Conservation (phyloP, 1,284 basidiomycete species). For the Inonotus obliquus region DNA sequence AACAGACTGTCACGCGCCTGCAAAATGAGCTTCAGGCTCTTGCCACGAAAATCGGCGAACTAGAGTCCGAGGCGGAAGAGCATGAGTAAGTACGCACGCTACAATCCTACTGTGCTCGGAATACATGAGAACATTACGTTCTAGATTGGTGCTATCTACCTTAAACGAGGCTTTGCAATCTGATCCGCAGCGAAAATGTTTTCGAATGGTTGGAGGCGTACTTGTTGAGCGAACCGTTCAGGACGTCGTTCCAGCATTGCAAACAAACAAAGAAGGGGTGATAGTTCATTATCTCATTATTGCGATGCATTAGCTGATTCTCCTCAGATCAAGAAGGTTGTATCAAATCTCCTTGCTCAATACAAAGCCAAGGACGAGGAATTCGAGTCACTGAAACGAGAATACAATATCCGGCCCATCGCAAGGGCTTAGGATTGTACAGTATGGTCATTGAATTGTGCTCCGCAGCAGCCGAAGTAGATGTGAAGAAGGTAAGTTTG, state of each 20-base stretch:
- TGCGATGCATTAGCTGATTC: background rate
- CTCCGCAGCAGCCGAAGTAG: background rate
- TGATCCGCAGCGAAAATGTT: slow-evolving; percentile 92
- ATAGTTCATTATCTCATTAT: slow-evolving; percentile 24
- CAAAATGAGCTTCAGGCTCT: slow-evolving; percentile 83
- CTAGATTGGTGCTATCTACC: slow-evolving; percentile 85
- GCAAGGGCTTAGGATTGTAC: slow-evolving; percentile 3
- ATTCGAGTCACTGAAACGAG: slow-evolving; percentile 77
- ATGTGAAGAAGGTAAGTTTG: background rate
- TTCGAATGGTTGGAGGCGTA: slow-evolving; percentile 93
- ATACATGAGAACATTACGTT: background rate
- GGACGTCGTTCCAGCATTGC: slow-evolving; percentile 88
- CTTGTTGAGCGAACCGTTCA: slow-evolving; percentile 95
- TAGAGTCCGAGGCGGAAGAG: slow-evolving; percentile 91
- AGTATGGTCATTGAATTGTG: background rate
- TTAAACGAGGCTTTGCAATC: slow-evolving; percentile 71
- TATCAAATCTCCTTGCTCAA: slow-evolving; percentile 72
- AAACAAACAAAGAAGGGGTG: slow-evolving; percentile 83
- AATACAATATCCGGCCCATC: slow-evolving; percentile 74
- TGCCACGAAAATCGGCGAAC: slow-evolving; percentile 88
- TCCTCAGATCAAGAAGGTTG: slow-evolving; percentile 34
- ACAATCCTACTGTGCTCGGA: slow-evolving; percentile 1
- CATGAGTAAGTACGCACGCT: slow-evolving; percentile 52
- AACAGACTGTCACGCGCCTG: slow-evolving; percentile 68
- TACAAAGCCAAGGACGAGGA: slow-evolving; percentile 87